These are phyloP conservation scores for Kurtzmaniella fragi DNA, from an alignment of 805 yeast species.

Conservation along the genomic window DNA sequence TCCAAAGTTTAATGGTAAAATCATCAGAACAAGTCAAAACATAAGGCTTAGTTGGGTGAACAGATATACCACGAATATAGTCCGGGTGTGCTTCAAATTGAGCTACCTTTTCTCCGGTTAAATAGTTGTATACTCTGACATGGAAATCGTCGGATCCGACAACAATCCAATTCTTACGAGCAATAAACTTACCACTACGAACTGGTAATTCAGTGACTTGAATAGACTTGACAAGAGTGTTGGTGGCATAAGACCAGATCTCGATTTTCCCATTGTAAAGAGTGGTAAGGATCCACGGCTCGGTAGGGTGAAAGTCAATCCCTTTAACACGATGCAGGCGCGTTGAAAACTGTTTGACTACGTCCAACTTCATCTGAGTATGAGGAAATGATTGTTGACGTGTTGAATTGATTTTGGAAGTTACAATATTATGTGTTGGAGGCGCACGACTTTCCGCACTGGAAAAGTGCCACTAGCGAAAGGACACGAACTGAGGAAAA, in stretches of 20 bases:
- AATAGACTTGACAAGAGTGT: conserved; percentile 75
- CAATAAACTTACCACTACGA: conserved; percentile 90
- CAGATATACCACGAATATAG: conserved; percentile 87
- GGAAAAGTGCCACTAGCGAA: too few species aligned
- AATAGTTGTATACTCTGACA: conserved; percentile 87
- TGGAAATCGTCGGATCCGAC: conserved; percentile 96
- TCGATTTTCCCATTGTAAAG: conserved; percentile 85
- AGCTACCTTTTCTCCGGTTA: conserved; percentile 88
- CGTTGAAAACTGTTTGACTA: conserved; percentile 74
- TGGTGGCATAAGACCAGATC: conserved; percentile 91
- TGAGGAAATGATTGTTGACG: too few species aligned
- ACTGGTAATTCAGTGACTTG: conserved; percentile 96
- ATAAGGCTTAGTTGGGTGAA: conserved; percentile 90
- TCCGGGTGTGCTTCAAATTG: conserved; percentile 99
- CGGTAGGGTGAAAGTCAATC: conserved; percentile 95
- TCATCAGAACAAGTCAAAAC: conserved; percentile 89
- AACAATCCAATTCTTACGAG: conserved; percentile 95
- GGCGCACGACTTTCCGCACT: too few species aligned
- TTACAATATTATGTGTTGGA: too few species aligned
- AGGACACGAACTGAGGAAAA: too few species aligned
- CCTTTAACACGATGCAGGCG: conserved; percentile 97
- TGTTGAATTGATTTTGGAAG: too few species aligned
- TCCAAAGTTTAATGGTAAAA: conserved; percentile 88
- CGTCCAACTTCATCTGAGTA: conserved; percentile 37
- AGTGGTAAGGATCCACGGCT: conserved; percentile 95